phyloP scores from a whole-genome alignment of 148 eudicot species.

The Vaccinium corymbosum region DNA sequence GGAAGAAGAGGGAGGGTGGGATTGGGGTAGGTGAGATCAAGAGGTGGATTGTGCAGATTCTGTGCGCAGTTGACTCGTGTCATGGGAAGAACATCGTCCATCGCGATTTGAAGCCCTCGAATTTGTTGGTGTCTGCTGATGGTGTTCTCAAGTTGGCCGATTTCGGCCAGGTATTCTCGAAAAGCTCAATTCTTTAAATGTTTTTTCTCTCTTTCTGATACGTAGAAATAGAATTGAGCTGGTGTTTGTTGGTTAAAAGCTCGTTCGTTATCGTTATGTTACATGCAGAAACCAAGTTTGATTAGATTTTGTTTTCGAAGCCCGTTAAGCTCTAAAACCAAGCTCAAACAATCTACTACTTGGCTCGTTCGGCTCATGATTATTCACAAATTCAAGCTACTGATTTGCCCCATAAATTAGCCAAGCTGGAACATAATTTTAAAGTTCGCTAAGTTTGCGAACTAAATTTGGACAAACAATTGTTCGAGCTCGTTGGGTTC shows the following conservation, averaged over 20 bases:
- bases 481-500: neutral
- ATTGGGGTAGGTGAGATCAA: constrained; percentile 59
- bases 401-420: neutral
- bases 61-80: constrained; percentile 77
- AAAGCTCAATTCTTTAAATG: neutral
- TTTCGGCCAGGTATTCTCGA: constrained; percentile 71
- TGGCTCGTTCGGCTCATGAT: neutral
- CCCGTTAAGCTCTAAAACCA: neutral
- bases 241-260: neutral
- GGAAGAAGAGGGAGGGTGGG: constrained; percentile 46
- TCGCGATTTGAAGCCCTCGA: constrained; percentile 83
- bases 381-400: neutral
- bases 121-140: constrained; percentile 70
- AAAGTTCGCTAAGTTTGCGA: neutral
- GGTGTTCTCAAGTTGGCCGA: constrained; percentile 89
- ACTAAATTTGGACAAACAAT: neutral
- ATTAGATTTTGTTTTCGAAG: neutral
- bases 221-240: neutral
- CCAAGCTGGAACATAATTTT: neutral
- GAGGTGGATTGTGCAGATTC: constrained; percentile 82
- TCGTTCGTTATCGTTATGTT: neutral
- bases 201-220: neutral
- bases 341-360: neutral
- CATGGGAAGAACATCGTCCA: constrained; percentile 78
- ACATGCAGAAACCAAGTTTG: neutral